Evolutionary conservation across 257 asterid genomes (phyloP), one percentile per base, ranked within the genome.

Genomic region (Solanum dulcamara): DNA sequence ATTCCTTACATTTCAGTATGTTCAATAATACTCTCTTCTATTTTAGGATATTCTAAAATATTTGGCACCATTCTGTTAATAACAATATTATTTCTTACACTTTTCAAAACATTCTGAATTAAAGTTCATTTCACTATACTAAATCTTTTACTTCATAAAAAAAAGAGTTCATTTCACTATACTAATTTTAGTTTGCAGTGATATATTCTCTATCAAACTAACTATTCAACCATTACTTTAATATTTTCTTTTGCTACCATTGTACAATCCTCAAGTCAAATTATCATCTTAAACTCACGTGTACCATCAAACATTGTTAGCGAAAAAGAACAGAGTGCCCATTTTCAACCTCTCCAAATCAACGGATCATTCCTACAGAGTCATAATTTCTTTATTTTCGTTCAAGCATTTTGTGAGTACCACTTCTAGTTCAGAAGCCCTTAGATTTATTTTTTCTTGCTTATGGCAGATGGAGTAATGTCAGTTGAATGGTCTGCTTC

Each of bases 401-500:
- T 48, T 46, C 59, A 26, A 77, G 62, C 26, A 14, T 77, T 77
- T 44, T 46, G 53, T 75, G 42, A 77, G 40, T 14, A 1, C 17
- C 55, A 77, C 26, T 10, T 46, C 62, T 77, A 77, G 38, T 28
- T 77, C 40, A 26, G 62, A 46, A 46, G 24, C 62, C 59, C 74
- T 68, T 46, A 67, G 62, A 30, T 62, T 70, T n/a, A n/a, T n/a
- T 5, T 84, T 77, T 75, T 64, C 62, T 77, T 81, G 66, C 44
- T 87, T 86, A 57, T 87, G 86, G 48, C 89, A 97, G 99, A 96
- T 91, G 98, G 99, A 86, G 97, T 97, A 44, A 95, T 97, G 98
- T 94, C 99, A 30, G 83, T 94, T 86, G 98, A 97, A 87, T 97
- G 99, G 99, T 97, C 99, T 88, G 92, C 92, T 70, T 97, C 99